Evolutionary conservation across 2,329 filamentous ascomycete species (phyloP).

Genomic region (Emericellopsis cladophorae): DNA sequence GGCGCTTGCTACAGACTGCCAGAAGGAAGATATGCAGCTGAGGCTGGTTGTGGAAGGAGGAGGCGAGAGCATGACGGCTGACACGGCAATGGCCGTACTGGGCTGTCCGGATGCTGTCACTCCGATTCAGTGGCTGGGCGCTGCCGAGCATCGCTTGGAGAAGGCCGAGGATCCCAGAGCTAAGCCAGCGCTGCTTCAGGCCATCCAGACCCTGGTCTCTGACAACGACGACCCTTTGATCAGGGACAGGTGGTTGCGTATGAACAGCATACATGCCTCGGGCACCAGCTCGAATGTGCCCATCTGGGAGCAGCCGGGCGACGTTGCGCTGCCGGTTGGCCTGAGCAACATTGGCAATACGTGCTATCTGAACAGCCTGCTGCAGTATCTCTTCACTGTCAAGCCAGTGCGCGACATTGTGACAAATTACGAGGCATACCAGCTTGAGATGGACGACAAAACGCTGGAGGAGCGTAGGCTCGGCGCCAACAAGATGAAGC

Average conservation of each 20-base stretch:
- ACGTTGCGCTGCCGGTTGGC: conserved; percentile 61
- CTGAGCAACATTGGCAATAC: conserved; percentile 93
- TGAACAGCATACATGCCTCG: neutral
- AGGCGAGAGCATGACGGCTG: no score
- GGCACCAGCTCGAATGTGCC: neutral
- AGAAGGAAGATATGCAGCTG: neutral
- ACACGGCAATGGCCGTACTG: no score
- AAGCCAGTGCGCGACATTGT: conserved; percentile 71
- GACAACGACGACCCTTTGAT: no score
- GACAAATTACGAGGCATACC: conserved; percentile 58
- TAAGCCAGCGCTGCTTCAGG: no score
- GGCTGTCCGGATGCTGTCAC: no score
- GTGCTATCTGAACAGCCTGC: conserved; percentile 90
- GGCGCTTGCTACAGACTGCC: conserved; percentile 17
- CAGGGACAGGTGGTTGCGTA: no score
- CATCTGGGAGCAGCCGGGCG: conserved; percentile 8
- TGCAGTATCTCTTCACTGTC: conserved; percentile 91
- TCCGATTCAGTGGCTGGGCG: no score
- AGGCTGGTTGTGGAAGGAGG: no score
- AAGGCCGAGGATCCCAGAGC: no score
- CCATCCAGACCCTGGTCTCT: no score
- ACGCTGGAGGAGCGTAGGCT: conserved; percentile 56
- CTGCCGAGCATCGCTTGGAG: no score
- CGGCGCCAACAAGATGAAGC: conserved; percentile 47
- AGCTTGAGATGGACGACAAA: conserved; percentile 53